Evolutionary conservation across 1,139 yeast species (phyloP), one percentile per base, ranked within the genome.

Genomic region (Dujonia santamariae): DNA sequence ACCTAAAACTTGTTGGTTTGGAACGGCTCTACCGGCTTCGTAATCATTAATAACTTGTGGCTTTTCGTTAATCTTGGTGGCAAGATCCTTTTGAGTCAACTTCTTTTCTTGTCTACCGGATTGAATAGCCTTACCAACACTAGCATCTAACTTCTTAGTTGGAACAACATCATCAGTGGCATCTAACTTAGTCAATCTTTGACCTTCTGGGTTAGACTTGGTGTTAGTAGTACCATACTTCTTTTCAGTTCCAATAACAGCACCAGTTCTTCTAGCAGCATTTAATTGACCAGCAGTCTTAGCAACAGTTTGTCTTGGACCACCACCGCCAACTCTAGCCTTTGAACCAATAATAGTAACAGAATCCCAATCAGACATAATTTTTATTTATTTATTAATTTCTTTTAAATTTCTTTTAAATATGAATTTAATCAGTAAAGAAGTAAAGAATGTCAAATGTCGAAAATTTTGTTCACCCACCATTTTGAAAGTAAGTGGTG

Each of bases 11-110:
- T 88, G 97, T 70, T 94, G 98, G 69, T 86, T 90, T 40, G 98
- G 98, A 46, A 85, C 80, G 35, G 96, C 98, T 59, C 96, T 80
- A 39, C 96, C 97, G 37, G 95, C 88, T 68, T 92, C 98, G 64
- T 92, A 92, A 57, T 92, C 98, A 65, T 88, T 90, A 54, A 92
- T 81, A 41, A 92, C 86, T 47, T 84, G 87, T 40, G 97, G 97
- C 71, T 92, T 92, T 67, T 92, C 98, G 60, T 88, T 90, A 56
- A 92, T 78, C 61, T 82, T 85, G 43, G 96, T 87, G 50, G 98
- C 98, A 53, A 92, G 75, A 50, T 92, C 98, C 73, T 92, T 92
- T 64, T 92, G 98, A 8, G 97, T 85, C 54, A 88, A 59, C 52
- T 78, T 78, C 75, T 88, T 88, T 44, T 86, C 97, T 54, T 80